Conservation (phyloP, 129 eudicot species). For the Sambucus nigra region DNA sequence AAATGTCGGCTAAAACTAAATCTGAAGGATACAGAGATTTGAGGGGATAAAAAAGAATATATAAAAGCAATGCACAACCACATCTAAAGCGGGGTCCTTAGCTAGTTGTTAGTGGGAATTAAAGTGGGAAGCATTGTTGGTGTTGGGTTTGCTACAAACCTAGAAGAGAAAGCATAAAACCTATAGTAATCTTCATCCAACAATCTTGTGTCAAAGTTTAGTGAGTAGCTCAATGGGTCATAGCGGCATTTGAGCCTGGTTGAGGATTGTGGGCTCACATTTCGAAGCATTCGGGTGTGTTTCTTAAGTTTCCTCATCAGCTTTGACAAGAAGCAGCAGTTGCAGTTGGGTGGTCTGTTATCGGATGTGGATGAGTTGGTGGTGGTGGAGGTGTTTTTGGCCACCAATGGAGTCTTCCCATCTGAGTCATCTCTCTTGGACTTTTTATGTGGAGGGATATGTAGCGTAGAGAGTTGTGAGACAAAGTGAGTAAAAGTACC, state of each 20-base stretch:
- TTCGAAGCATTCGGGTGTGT: not conserved
- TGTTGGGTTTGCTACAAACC: conserved; percentile 8
- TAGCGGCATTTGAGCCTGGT: conserved; percentile 1
- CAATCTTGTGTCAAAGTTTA: conserved; percentile 14
- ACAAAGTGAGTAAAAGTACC: not conserved
- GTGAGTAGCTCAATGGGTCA: conserved; percentile 11
- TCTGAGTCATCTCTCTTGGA: not conserved
- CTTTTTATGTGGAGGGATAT: not conserved
- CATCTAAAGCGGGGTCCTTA: too few relatives aligned
- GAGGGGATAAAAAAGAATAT: not conserved
- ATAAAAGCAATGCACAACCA: not conserved
- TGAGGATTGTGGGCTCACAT: not conserved
- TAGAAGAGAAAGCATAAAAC: conserved; percentile 16
- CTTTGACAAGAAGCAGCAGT: conserved; percentile 3
- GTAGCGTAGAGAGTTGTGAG: not conserved
- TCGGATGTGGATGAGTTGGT: not conserved
- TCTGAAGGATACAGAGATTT: not conserved
- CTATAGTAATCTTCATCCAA: conserved; percentile 6
- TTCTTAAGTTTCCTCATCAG: conserved; percentile 1
- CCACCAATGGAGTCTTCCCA: not conserved
- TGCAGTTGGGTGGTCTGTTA: not conserved
- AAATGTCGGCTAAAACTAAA: not conserved
- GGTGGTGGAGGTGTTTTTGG: not conserved
- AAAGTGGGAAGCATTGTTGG: conserved; percentile 1
- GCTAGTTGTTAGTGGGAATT: too few relatives aligned